phyloP scores from a whole-genome alignment of 1,284 basidiomycete genomes.

The Macrocystidia cucumis region DNA sequence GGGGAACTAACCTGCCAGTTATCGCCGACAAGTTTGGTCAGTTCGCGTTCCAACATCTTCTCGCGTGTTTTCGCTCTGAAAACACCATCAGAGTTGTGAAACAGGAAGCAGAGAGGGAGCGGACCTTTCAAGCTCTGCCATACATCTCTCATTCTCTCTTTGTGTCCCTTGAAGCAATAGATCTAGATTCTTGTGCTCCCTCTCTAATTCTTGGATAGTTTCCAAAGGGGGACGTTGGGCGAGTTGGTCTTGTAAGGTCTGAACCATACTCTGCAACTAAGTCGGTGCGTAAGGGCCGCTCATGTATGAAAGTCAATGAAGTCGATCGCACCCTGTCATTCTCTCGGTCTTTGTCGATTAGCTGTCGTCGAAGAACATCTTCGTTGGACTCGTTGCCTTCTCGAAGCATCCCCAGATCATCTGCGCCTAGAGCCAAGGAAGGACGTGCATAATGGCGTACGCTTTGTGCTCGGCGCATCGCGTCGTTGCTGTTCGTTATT shows the following conservation, averaged over 20 bases:
- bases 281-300: conserved; percentile 2
- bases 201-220: conserved; percentile 50
- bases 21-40: conserved; percentile 59
- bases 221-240: conserved; percentile 58
- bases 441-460: conserved; percentile 44
- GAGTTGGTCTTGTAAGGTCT: conserved; percentile 54
- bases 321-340: conserved; percentile 47
- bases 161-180: conserved; percentile 68
- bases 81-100: not conserved
- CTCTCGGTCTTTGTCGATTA: conserved; percentile 66
- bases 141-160: conserved; percentile 70
- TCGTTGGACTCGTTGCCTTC: conserved; percentile 56
- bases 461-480: conserved; percentile 49
- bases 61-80: conserved; percentile 50
- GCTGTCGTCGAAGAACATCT: conserved; percentile 50
- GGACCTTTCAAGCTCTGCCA: conserved; percentile 66
- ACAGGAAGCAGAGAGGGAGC: conserved; percentile 8
- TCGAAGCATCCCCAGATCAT: conserved; percentile 54
- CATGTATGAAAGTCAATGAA: conserved; percentile 1
- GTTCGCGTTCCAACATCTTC: conserved; percentile 62
- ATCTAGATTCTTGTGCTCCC: conserved; percentile 65
- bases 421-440: conserved; percentile 35
- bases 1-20: conserved; percentile 58
- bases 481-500: too few relatives aligned
- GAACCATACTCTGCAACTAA: conserved; percentile 53